Conservation (phyloP, 208 protist species). For the Angomonas ambiguus region DNA sequence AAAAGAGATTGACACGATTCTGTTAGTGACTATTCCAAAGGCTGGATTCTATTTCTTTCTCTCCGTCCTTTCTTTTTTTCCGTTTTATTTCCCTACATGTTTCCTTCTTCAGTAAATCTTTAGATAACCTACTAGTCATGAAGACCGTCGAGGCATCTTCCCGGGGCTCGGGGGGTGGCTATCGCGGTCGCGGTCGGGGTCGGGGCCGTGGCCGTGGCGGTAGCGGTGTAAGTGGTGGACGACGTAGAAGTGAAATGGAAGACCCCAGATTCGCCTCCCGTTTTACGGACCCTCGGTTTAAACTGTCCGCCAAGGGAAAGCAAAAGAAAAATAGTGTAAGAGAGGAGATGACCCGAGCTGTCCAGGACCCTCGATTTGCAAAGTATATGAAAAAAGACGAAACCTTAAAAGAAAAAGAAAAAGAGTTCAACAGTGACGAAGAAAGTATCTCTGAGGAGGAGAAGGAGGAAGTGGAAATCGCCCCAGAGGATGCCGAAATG, state of each 20-base stretch:
- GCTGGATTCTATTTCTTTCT: background rate
- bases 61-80: background rate
- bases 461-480: conserved; percentile 17
- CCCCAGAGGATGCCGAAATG: conserved; percentile 12
- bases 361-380: conserved; percentile 69
- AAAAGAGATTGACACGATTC: background rate
- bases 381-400: conserved; percentile 30
- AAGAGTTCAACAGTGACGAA: conserved; percentile 20
- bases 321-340: background rate
- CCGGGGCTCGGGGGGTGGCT: conserved; percentile 30
- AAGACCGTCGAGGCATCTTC: conserved; percentile 66
- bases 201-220: conserved; percentile 28
- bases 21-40: background rate
- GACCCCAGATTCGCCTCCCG: conserved; percentile 77
- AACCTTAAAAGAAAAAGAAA: conserved; percentile 9
- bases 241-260: conserved; percentile 12
- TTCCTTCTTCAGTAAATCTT: conserved; percentile 7
- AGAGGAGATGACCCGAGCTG: conserved; percentile 27
- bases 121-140: conserved; percentile 24
- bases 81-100: background rate
- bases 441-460: conserved; percentile 35
- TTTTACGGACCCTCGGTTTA: conserved; percentile 87
- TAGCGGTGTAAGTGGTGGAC: conserved; percentile 22
- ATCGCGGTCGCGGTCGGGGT: conserved; percentile 21
- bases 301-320: conserved; percentile 30